phyloP scores from a whole-genome alignment of 1,139 yeast species.

The Zygosaccharomyces sapae region DNA sequence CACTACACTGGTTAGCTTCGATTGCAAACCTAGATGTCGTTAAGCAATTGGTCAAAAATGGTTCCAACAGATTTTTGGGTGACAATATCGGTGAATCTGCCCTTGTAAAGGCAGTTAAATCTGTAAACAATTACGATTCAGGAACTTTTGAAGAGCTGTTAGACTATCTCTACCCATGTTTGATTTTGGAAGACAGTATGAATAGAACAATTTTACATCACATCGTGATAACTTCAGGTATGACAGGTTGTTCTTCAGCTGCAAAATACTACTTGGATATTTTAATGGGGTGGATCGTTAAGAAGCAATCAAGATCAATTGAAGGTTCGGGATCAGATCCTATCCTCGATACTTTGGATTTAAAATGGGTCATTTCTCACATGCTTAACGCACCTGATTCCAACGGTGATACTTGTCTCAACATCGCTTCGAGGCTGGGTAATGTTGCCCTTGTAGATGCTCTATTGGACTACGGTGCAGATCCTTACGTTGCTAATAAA shows the following conservation, averaged over 20 bases:
- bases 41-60: conserved; percentile 65
- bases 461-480: conserved; percentile 81
- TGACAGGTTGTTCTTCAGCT: conserved; percentile 64
- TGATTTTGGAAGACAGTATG: conserved; percentile 66
- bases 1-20: conserved; percentile 95
- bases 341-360: conserved; percentile 41
- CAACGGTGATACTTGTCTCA: conserved; percentile 85
- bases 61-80: conserved; percentile 60
- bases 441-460: conserved; percentile 76
- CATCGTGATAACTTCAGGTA: conserved; percentile 74
- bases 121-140: conserved; percentile 78
- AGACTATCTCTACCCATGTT: conserved; percentile 71
- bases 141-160: conserved; percentile 69
- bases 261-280: conserved; percentile 73
- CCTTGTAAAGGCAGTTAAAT: conserved; percentile 79
- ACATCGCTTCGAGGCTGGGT: conserved; percentile 86
- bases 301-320: conserved; percentile 29
- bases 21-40: conserved; percentile 75
- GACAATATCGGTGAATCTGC: conserved; percentile 90
- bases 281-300: conserved; percentile 76
- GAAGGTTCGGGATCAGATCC: conserved; percentile 39
- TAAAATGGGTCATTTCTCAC: conserved; percentile 60
- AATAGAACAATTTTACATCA: conserved; percentile 91
- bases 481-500: conserved; percentile 69
- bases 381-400: conserved; percentile 75